Conservation (phyloP, 306 rosid genomes). For the Glycine soja region DNA sequence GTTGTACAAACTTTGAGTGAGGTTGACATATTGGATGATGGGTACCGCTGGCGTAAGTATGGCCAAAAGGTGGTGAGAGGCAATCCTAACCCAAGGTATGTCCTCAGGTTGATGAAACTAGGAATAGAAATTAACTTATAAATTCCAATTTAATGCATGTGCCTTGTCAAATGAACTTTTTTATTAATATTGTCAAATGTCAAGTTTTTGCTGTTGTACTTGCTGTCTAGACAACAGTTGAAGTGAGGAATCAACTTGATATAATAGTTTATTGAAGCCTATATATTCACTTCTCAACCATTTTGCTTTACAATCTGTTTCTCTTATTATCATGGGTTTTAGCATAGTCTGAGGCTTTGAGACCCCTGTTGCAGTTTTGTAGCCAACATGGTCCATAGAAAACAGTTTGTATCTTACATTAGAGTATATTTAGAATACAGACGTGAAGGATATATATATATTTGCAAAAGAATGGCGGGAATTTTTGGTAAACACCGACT, state of each 20-base stretch:
- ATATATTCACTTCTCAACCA: conserved; percentile 27
- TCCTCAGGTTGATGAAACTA: conserved; percentile 35
- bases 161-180: conserved; percentile 16
- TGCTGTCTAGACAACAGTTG: neutral
- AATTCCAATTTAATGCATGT: conserved; percentile 28
- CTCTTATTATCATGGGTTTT: conserved; percentile 34
- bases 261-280: conserved; percentile 29
- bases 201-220: conserved; percentile 14
- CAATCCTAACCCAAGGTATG: conserved; percentile 97
- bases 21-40: conserved; percentile 98
- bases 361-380: conserved; percentile 10
- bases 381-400: neutral
- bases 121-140: conserved; percentile 21
- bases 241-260: conserved; percentile 16
- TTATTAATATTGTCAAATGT: conserved; percentile 23
- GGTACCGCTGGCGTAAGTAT: conserved; percentile 99
- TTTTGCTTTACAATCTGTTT: conserved; percentile 31
- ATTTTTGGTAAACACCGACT: neutral
- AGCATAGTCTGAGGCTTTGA: conserved; percentile 8
- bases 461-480: conserved; percentile 4
- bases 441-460: neutral
- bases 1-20: conserved; percentile 98
- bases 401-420: neutral
- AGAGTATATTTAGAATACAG: neutral
- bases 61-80: conserved; percentile 99